Base-by-base conservation (phyloP, 768 basidiomycete genomes). In the Albatrellus ellisii region DNA sequence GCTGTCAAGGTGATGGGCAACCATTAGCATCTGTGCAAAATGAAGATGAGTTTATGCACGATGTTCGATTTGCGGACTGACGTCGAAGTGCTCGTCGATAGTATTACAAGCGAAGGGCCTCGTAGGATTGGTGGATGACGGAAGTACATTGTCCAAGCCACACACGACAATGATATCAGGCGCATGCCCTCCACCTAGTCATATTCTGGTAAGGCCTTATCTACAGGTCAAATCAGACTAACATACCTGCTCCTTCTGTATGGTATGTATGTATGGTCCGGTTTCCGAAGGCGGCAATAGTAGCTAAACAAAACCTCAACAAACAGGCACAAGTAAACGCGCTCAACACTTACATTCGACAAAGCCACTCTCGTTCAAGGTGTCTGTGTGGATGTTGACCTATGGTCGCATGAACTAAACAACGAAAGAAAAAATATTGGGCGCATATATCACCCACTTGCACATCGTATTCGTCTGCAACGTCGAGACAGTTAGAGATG, bases 101-200 rank as follows among this genome's bases (percentile, higher is more conserved):
- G 95, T 99, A 56, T 98, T 98, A 25, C 67, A 64, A 1, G 89
- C 73, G 56, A 79, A 98, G 0, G 95, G 95, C 29, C 95, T 70
- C 0, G 95, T 98, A 5, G 95, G 95, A 55, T 92, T 99, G 4
- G 95, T 99, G 7, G 95, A 98, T 6, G 87, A 90, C 0, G 95
- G 95, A 7, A 98, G 65, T 2, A 98, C 91, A 45, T 97, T 94
- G 1, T 77, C 64, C 6, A 75, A 72, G 22, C 86, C 88, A 47
- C 90, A 94, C 17, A 97, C 92, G n/a, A 87, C 82, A 56, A 99
- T 94, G 60, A 98, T 97, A 54, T 98, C 95, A 0, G 95, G 95
- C 2, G 94, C 94, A 56, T 97, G 94, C 10, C 95, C 91, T 11
- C 91, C 90, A 37, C 91, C 83, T 80, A 40, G 15, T 7, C 41